Base-by-base conservation (phyloP, 176 grass and related monocot genomes). In the Chrysopogon serrulatus region DNA sequence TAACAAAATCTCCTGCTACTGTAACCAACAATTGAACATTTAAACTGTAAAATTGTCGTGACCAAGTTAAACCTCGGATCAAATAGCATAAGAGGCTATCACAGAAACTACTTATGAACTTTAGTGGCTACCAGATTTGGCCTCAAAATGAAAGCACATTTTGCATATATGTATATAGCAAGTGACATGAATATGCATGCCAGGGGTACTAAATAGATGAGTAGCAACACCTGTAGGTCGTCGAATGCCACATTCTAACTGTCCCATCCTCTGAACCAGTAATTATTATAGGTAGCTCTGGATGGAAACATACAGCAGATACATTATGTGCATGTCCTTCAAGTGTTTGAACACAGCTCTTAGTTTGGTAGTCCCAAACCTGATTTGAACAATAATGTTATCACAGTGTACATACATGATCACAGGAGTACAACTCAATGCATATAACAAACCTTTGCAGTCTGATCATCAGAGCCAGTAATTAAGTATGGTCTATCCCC, bases 281-380 rank as follows among this genome's bases (percentile, higher is more conserved):
- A 90, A 99, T 88, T 85, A 94, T 99, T 51, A 99, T 99, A 62
- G 96, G 96, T 83, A 99, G 87, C 81, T 99, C 96, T 6, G 96
- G 96, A 82, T 99, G 96, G 41, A 99, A 99, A 84, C 91, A 96
- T 13, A 94, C 96, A 85, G 93, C 96, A 53, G 96, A 95, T 40
- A 99, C 86, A 84, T 99, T 99, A 81, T 99, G 96, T 61, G 96
- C 88, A 85, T 99, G 96, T 24, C 96, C 96, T 92, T 99, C 96
- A 48, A 99, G 96, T 65, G 93, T 99, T 88, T 99, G 96, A 76
- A 99, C 96, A 62, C 96, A 99, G 51, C 93, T 95, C 85, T 95
- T 99, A 26, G 96, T 99, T 96, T 99, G 96, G 48, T 99, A 99
- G 54, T 99, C 96, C 96, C 96, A 99, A 65, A 99, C 93, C 96